Conservation (phyloP, 768 basidiomycete genomes). For the Naganishia onofrii region DNA sequence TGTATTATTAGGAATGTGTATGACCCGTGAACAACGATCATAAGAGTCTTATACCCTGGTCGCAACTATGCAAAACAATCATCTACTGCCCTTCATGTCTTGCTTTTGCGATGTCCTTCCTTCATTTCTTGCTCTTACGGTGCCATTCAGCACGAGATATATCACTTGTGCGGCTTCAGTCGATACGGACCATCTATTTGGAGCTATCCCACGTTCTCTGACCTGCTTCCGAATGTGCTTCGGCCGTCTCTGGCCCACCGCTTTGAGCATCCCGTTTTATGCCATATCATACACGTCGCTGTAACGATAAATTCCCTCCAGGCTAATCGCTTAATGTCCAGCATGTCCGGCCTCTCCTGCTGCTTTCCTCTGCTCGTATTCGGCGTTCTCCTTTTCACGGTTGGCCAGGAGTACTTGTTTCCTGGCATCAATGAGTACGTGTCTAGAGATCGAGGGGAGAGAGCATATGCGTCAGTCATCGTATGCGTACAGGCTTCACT, state of each 20-base stretch:
- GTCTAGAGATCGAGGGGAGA: constrained; percentile 30
- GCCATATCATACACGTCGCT: constrained; percentile 13
- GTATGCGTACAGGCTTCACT: not conserved
- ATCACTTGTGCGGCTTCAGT: too few relatives aligned
- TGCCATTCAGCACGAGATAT: too few relatives aligned
- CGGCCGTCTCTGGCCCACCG: not conserved
- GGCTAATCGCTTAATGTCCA: not conserved
- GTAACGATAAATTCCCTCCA: not conserved
- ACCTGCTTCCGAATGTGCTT: not conserved
- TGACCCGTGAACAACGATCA: not conserved
- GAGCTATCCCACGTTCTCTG: too few relatives aligned
- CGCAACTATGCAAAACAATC: not conserved
- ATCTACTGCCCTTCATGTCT: not conserved
- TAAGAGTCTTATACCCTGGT: not conserved
- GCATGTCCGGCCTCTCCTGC: constrained; percentile 8
- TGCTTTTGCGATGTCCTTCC: too few relatives aligned
- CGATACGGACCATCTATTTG: too few relatives aligned
- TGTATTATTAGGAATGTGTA: constrained; percentile 32
- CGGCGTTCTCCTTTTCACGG: constrained; percentile 42
- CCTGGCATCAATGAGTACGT: constrained; percentile 40
- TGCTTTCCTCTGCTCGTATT: constrained; percentile 39
- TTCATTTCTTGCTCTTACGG: too few relatives aligned
- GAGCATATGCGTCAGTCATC: not conserved
- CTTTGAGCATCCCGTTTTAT: not conserved
- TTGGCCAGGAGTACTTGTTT: constrained; percentile 38